A percentile compares a stretch with the other conserved stretches of the same genome.
These are phyloP conservation scores for Calocybe gangraenosa DNA, from an alignment of 768 basidiomycete genomes.

Conservation along the genomic window DNA sequence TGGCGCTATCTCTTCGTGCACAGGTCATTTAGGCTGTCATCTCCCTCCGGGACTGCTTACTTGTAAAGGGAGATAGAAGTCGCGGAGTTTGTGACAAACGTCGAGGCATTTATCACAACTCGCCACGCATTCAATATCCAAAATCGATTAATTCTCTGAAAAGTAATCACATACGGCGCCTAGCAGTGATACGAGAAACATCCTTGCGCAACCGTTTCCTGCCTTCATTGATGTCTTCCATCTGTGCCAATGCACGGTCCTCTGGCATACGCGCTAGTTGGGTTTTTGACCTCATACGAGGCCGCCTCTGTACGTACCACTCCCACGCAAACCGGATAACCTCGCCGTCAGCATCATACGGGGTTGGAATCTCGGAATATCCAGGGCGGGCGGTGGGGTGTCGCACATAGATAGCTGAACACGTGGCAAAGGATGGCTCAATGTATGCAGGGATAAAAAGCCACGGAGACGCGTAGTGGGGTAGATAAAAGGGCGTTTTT, in stretches of 20 bases:
- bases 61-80: too few relatives aligned
- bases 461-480: conserved; percentile 83
- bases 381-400: conserved; percentile 96
- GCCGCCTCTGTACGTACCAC: conserved; percentile 78
- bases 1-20: too few relatives aligned
- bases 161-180: conserved; percentile 4
- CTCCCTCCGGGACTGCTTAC: too few relatives aligned
- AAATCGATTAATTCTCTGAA: too few relatives aligned
- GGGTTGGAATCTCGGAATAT: conserved; percentile 93
- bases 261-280: conserved; percentile 64
- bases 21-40: too few relatives aligned
- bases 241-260: conserved; percentile 46
- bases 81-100: too few relatives aligned
- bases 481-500: conserved; percentile 76
- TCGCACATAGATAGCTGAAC: conserved; percentile 89
- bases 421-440: conserved; percentile 79
- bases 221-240: conserved; percentile 26
- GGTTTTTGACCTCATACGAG: conserved; percentile 60
- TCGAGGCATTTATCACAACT: too few relatives aligned
- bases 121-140: too few relatives aligned
- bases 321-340: conserved; percentile 93
- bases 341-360: conserved; percentile 94
- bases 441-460: conserved; percentile 92
- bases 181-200: conserved; percentile 16
- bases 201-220: conserved; percentile 21